Evolutionary conservation across 2,329 filamentous ascomycete species (phyloP).

Genomic region (Phialophora verrucosa): DNA sequence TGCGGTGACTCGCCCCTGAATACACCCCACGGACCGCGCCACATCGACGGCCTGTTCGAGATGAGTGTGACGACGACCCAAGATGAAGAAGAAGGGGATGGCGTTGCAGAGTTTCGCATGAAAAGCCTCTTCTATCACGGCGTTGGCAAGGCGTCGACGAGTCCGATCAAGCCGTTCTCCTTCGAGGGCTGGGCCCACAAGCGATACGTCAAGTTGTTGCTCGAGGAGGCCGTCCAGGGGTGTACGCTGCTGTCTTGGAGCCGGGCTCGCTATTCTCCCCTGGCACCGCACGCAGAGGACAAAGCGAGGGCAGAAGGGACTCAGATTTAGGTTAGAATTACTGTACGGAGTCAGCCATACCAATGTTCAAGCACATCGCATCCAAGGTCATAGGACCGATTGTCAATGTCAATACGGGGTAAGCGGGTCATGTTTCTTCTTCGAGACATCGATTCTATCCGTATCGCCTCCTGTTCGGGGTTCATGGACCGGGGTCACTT

Average conservation of each 20-base stretch:
- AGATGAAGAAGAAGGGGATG: conserved; percentile 47
- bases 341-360: too few species aligned
- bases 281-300: background rate
- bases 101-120: conserved; percentile 67
- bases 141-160: background rate
- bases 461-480: too few species aligned
- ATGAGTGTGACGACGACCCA: conserved; percentile 67
- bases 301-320: background rate
- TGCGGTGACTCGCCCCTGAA: conserved; percentile 70
- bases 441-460: too few species aligned
- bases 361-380: too few species aligned
- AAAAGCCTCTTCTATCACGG: conserved; percentile 66
- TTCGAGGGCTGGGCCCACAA: background rate
- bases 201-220: conserved; percentile 8
- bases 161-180: background rate
- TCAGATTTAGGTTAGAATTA: background rate
- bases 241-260: background rate
- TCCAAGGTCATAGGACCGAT: too few species aligned
- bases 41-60: conserved; percentile 70
- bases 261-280: background rate
- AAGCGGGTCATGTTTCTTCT: too few species aligned
- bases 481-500: background rate
- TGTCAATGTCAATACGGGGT: too few species aligned
- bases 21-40: conserved; percentile 53
- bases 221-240: conserved; percentile 1